Base-by-base conservation (phyloP, 805 yeast genomes). In the Kodamaea lidongshanica region DNA sequence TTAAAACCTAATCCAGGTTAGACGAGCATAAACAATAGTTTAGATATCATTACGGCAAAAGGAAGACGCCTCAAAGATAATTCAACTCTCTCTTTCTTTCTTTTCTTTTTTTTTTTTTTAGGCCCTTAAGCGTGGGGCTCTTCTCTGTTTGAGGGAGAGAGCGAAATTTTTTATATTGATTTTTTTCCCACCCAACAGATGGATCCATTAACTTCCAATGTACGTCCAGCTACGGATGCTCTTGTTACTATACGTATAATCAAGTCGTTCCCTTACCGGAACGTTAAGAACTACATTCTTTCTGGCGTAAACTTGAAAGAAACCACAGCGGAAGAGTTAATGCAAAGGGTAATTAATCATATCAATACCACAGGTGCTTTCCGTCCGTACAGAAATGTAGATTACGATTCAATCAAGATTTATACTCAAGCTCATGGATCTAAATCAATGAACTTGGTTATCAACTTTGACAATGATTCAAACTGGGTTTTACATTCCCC, bases 361-460 rank as follows among this genome's bases (percentile, higher is more conserved):
- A 68, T 74, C 28, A 54, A 59, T 35, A 70, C 79, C 4, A 67
- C 74, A 9, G 86, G 92, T 5, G 76, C 74, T 0, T 72, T 78
- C 36, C 69, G 96, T 46, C 95, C 97, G 2, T 88, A 77, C 55
- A 69, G 96, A 48, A 82, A 70, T 37, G 83, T 84, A 7, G 64
- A 58, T 0, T 82, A 76, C 40, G 83, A 89, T 49, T 66, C 88
- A 0, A 53, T 89, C 34, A 92, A 92, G 55, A 70, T 92, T 5
- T 92, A 92, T 58, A 82, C 95, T 16, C 87, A 86, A 50, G 97
- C 98, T 0, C 97, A 89, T 54, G 92, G 94, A 8, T 73, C 95
- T 17, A 92, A 92, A 58, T 84, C 96, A 2, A 81, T 87, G 75
- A 87, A 92, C 50, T 66, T 92, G 42, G 92, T 87, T 27, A 82